Conservation (phyloP, 2,329 filamentous ascomycete genomes). For the Falciphora oryzae region DNA sequence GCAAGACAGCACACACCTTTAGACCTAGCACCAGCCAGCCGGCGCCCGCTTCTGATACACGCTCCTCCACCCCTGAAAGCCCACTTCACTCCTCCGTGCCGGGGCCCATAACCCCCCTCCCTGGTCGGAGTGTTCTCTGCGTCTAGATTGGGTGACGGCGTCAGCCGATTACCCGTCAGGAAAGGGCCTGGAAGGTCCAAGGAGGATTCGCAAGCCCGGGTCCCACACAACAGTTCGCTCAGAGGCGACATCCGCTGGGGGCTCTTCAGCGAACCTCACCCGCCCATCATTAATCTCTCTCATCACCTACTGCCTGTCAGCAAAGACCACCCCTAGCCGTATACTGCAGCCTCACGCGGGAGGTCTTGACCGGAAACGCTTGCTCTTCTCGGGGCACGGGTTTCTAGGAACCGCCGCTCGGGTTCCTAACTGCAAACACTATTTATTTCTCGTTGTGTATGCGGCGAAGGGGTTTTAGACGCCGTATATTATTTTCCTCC, state of each 20-base stretch:
- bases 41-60: neutral
- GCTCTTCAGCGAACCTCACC: neutral
- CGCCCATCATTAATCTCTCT: conserved; percentile 8
- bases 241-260: neutral
- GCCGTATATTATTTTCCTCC: conserved; percentile 4
- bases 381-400: neutral
- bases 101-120: neutral
- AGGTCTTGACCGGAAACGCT: conserved; percentile 3
- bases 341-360: neutral
- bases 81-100: neutral
- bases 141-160: neutral
- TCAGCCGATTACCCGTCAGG: conserved; percentile 5
- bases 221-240: neutral
- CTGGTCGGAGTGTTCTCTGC: conserved; percentile 6
- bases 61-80: neutral
- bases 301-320: neutral
- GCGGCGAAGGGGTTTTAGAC: neutral
- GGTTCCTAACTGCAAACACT: neutral
- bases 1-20: neutral
- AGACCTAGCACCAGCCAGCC: neutral
- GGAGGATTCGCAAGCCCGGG: neutral
- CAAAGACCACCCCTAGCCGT: neutral
- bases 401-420: neutral
- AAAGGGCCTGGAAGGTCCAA: conserved; percentile 5
- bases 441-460: conserved; percentile 1